A percentile compares a stretch with the other conserved stretches of the same genome.
Evolutionary conservation across 2,329 filamentous ascomycete genomes (phyloP).

Genomic region (Colletotrichum tamarilloi): DNA sequence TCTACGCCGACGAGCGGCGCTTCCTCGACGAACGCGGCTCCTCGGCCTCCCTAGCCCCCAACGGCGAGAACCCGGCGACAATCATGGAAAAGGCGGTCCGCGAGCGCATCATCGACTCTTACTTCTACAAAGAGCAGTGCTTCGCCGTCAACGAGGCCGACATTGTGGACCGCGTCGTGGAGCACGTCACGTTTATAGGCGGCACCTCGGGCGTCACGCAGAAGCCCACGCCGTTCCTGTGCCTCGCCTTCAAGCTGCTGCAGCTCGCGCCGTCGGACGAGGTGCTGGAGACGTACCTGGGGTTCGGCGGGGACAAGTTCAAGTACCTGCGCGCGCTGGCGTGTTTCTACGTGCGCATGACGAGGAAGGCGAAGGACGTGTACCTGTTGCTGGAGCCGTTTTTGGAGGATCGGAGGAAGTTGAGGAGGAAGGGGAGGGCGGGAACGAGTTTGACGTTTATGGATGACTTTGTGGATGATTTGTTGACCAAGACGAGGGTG

Average conservation of each 20-base stretch:
- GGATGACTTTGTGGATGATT: slow-evolving; percentile 93
- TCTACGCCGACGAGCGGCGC: slow-evolving; percentile 80
- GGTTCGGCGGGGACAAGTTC: slow-evolving; percentile 79
- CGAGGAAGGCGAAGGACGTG: slow-evolving; percentile 83
- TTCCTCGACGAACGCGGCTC: slow-evolving; percentile 94
- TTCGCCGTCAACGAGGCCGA: slow-evolving; percentile 90
- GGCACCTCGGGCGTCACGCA: slow-evolving; percentile 88
- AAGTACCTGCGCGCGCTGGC: slow-evolving; percentile 92
- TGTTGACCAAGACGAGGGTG: slow-evolving; percentile 88
- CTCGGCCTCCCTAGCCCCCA: slow-evolving; percentile 77
- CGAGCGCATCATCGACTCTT: slow-evolving; percentile 93
- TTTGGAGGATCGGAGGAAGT: slow-evolving; percentile 83
- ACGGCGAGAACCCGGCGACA: slow-evolving; percentile 93
- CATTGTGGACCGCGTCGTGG: slow-evolving; percentile 89
- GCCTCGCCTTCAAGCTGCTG: slow-evolving; percentile 92
- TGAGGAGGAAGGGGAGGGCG: slow-evolving; percentile 79
- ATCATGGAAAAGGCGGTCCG: slow-evolving; percentile 96
- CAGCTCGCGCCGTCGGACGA: slow-evolving; percentile 86
- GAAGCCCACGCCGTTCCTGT: slow-evolving; percentile 92
- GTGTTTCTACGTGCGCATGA: slow-evolving; percentile 92
- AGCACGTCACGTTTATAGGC: slow-evolving; percentile 83
- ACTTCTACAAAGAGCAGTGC: slow-evolving; percentile 99
- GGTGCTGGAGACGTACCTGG: slow-evolving; percentile 83
- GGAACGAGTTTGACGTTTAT: slow-evolving; percentile 83
- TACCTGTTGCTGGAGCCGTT: slow-evolving; percentile 85